These are phyloP conservation scores for Ascocoryne sarcoides DNA, from an alignment of 2,329 filamentous ascomycete genomes.

Conservation along the genomic window DNA sequence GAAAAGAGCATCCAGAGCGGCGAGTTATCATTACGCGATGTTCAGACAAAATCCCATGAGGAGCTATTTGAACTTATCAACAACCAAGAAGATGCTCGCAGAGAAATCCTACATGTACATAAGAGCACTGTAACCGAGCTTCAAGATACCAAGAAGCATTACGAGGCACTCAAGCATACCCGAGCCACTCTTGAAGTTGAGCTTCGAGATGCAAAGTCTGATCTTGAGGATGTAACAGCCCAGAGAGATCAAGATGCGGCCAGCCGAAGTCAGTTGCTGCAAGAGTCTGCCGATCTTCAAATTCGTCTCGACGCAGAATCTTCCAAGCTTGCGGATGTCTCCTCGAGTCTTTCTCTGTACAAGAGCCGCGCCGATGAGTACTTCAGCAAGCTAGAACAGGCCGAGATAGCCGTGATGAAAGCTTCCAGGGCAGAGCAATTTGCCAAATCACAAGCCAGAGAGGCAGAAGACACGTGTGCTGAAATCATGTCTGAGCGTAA, in stretches of 20 bases:
- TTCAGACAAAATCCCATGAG: conserved; percentile 89
- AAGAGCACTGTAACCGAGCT: conserved; percentile 80
- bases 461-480: conserved; percentile 85
- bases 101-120: conserved; percentile 72
- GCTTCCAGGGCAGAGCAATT: conserved; percentile 89
- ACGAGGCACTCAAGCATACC: conserved; percentile 77
- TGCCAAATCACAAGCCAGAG: conserved; percentile 78
- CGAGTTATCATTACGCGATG: conserved; percentile 79
- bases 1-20: conserved; percentile 82
- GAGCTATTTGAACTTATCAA: conserved; percentile 89
- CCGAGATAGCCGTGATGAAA: conserved; percentile 90
- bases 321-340: conserved; percentile 76
- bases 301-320: conserved; percentile 85
- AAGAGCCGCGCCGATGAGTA: conserved; percentile 92
- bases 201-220: conserved; percentile 72
- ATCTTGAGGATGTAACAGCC: conserved; percentile 69
- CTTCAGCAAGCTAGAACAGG: conserved; percentile 93
- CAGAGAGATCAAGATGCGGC: conserved; percentile 79
- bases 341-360: conserved; percentile 77
- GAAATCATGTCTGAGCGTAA: conserved; percentile 87
- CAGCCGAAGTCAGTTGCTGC: conserved; percentile 79
- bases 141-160: conserved; percentile 75
- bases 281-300: conserved; percentile 89
- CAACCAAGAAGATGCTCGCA: conserved; percentile 82
- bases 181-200: conserved; percentile 77